These are phyloP conservation scores for Arthrobotrys pseudoclavata DNA, from an alignment of 2,329 filamentous ascomycete genomes.

Conservation along the genomic window DNA sequence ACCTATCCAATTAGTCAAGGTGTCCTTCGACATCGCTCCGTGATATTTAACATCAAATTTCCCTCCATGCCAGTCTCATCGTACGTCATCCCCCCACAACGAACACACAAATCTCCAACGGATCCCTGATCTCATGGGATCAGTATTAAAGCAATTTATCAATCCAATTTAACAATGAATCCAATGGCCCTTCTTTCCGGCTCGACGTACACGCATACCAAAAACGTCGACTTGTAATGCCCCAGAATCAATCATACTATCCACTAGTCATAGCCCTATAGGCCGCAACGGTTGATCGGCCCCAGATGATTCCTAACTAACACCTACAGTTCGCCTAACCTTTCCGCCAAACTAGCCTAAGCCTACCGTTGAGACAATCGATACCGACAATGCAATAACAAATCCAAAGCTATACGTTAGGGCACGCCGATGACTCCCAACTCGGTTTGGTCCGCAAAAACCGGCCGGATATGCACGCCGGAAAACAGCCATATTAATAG, in stretches of 20 bases:
- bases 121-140: no score
- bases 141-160: not conserved
- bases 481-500: not conserved
- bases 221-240: not conserved
- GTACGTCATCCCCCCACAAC: no score
- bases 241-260: not conserved
- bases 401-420: conserved; percentile 1
- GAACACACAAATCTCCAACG: no score
- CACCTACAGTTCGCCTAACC: conserved; percentile 9
- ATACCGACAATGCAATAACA: conserved; percentile 2
- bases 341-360: conserved; percentile 1
- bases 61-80: no score
- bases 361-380: conserved; percentile 7
- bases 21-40: not conserved
- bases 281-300: not conserved
- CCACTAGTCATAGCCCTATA: not conserved
- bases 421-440: not conserved
- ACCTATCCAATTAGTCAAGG: not conserved
- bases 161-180: not conserved
- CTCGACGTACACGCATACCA: not conserved
- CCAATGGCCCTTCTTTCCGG: not conserved
- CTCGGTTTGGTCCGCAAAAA: not conserved
- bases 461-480: conserved; percentile 3
- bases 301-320: conserved; percentile 4
- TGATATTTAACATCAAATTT: not conserved